These are phyloP conservation scores for Teunomyces tritomae DNA, from an alignment of 805 yeast species.

Conservation along the genomic window DNA sequence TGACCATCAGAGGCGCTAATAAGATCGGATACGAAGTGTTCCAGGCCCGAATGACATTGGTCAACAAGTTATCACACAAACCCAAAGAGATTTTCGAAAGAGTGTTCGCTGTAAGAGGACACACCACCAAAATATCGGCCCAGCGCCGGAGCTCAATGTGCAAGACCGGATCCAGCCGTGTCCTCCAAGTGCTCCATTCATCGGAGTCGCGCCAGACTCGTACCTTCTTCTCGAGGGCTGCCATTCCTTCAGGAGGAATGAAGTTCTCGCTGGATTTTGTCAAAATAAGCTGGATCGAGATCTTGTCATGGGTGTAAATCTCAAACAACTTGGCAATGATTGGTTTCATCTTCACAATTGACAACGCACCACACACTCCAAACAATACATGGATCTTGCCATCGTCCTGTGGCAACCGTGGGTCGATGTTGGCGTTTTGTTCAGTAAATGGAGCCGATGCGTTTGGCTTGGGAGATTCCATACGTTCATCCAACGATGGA, in stretches of 20 bases:
- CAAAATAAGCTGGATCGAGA: slow-evolving; percentile 52
- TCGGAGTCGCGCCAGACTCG: slow-evolving; percentile 57
- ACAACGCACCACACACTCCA: slow-evolving; percentile 59
- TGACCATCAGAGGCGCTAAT: slow-evolving; percentile 94
- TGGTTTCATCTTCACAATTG: slow-evolving; percentile 49
- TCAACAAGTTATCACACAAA: slow-evolving; percentile 85
- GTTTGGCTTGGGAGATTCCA: background rate
- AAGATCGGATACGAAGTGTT: slow-evolving; percentile 85
- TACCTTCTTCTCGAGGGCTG: slow-evolving; percentile 40
- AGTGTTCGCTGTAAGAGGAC: slow-evolving; percentile 95
- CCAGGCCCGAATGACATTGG: slow-evolving; percentile 94
- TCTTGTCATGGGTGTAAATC: slow-evolving; percentile 48
- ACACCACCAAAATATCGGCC: slow-evolving; percentile 92
- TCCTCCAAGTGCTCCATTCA: slow-evolving; percentile 74
- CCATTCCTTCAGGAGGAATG: slow-evolving; percentile 45
- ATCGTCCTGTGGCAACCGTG: slow-evolving; percentile 60
- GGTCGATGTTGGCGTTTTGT: slow-evolving; percentile 53
- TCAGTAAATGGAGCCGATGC: slow-evolving; percentile 18
- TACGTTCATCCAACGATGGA: background rate
- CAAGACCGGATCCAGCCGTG: slow-evolving; percentile 83
- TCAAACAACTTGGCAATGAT: slow-evolving; percentile 53
- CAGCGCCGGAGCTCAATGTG: slow-evolving; percentile 94
- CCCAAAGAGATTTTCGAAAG: slow-evolving; percentile 87
- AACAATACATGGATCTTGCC: slow-evolving; percentile 54
- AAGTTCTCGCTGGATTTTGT: slow-evolving; percentile 55